Evolutionary conservation across 2,329 filamentous ascomycete genomes (phyloP), one percentile per base, ranked within the genome.

Genomic region (Colletotrichum theobromicola): DNA sequence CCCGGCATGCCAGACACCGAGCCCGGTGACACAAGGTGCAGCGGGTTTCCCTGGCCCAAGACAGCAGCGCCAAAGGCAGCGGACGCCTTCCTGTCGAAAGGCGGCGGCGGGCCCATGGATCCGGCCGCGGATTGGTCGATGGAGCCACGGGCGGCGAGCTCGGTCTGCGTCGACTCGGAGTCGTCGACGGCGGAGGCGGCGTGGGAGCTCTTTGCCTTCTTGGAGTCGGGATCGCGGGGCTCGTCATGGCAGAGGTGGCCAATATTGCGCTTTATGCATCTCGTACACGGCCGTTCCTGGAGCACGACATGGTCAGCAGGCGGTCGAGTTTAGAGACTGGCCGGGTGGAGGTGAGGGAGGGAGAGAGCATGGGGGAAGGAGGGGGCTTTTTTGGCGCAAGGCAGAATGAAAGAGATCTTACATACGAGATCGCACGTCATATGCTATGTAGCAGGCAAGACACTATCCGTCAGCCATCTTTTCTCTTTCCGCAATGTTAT

Each of bases 181-280:
- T 94, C 92, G 79, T 94, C 92, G 71, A 89, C 88, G 57, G 87
- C 85, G 67, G 90, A 88, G 75, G 88, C 85, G 76, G 87, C 89
- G 77, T 88, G 87, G 78, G 91, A 88, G 82, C 87, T 90, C 86
- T 96, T 98, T 79, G 90, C 86, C 85, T 96, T 96, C 86, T 97
- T 98, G 75, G 93, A 85, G 76, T 93, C 91, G 78, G 92, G 88
- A 81, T 99, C 96, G 84, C 96, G 93, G 79, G 96, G 96, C 86
- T 98, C 97, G 85, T 99, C 97, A 87, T 98, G 97, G 85, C 97
- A 99, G 78, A 99, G 90, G 85, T 99, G 97, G 80, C 96, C 97
- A 84, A 99, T 99, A 87, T 98, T 98, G 82, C 97, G 93, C 87
- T 98, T 99, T 86, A 98, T 95, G 88, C 97, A 99, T 86, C 97